These are phyloP conservation scores for Penicillium verrucosum DNA, from an alignment of 2,329 filamentous ascomycete genomes.

Conservation along the genomic window DNA sequence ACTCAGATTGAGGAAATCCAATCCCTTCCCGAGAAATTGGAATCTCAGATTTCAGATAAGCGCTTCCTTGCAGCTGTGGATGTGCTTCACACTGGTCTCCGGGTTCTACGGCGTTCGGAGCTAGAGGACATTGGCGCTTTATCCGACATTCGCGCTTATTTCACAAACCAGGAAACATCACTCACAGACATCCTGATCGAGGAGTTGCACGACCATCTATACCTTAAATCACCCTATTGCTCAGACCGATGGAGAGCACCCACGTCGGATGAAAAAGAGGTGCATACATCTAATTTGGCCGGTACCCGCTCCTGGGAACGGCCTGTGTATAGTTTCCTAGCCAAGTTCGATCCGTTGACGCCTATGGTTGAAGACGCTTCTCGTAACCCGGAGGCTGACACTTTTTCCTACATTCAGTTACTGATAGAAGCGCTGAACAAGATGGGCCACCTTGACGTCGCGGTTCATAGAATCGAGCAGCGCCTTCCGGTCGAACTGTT, in stretches of 20 bases:
- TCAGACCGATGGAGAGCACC: conserved; percentile 91
- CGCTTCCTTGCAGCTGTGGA: conserved; percentile 90
- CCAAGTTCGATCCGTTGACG: conserved; percentile 52
- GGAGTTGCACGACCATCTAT: conserved; percentile 93
- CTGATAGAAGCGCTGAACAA: conserved; percentile 87
- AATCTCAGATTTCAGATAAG: conserved; percentile 94
- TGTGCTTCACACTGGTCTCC: conserved; percentile 79
- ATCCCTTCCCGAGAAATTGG: conserved; percentile 83
- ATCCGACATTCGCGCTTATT: conserved; percentile 78
- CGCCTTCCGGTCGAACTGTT: conserved; percentile 91
- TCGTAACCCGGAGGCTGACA: conserved; percentile 92
- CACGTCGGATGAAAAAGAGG: conserved; percentile 37
- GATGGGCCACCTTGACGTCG: conserved; percentile 78
- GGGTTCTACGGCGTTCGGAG: conserved; percentile 79
- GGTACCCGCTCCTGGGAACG: conserved; percentile 49
- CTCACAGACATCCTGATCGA: conserved; percentile 95
- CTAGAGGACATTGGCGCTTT: conserved; percentile 88
- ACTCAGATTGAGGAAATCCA: conserved; percentile 84
- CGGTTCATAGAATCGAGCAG: conserved; percentile 87
- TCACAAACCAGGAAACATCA: conserved; percentile 87
- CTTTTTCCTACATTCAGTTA: conserved; percentile 86
- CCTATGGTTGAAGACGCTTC: conserved; percentile 79
- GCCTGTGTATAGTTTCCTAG: conserved; percentile 56
- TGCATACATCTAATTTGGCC: conserved; percentile 24
- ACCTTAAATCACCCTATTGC: conserved; percentile 96